These are phyloP conservation scores for Epichloe typhina DNA, from an alignment of 2,329 filamentous ascomycete genomes.

Conservation along the genomic window DNA sequence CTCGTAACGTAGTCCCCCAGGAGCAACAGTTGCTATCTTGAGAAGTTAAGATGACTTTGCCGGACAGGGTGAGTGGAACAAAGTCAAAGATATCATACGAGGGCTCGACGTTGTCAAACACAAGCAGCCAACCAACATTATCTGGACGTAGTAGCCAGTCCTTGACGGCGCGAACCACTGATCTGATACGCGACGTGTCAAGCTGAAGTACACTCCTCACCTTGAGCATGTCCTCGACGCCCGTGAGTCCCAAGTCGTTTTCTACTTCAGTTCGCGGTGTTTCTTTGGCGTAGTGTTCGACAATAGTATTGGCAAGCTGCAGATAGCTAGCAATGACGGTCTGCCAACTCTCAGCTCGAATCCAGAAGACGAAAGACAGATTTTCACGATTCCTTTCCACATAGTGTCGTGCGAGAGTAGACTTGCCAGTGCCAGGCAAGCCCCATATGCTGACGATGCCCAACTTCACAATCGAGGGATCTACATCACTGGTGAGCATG, in stretches of 20 bases:
- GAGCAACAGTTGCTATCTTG: conserved; percentile 11
- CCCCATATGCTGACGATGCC: conserved; percentile 14
- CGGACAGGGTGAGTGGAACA: conserved; percentile 13
- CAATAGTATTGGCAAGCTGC: conserved; percentile 11
- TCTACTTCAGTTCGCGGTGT: conserved; percentile 9
- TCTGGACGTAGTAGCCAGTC: conserved; percentile 15
- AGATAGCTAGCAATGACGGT: conserved; percentile 14
- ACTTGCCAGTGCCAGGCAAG: conserved; percentile 11
- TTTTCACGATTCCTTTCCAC: conserved; percentile 10
- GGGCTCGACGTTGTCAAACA: conserved; percentile 13
- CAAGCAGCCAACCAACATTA: conserved; percentile 13
- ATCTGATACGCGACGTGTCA: conserved; percentile 11
- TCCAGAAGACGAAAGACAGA: conserved; percentile 15
- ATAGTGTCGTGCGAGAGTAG: conserved; percentile 13
- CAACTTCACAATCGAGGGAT: conserved; percentile 5
- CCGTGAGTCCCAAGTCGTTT: conserved; percentile 13
- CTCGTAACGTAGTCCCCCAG: conserved; percentile 12
- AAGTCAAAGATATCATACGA: conserved; percentile 15
- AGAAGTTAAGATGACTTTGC: conserved; percentile 14
- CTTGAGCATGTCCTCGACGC: conserved; percentile 14
- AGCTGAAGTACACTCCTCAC: conserved; percentile 12
- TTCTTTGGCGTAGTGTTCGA: conserved; percentile 11
- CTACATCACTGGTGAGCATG: conserved; percentile 6
- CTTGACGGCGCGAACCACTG: conserved; percentile 13
- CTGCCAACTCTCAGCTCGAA: conserved; percentile 15